Conservation (phyloP, 2,329 filamentous ascomycete genomes). For the Ascosphaera apis region DNA sequence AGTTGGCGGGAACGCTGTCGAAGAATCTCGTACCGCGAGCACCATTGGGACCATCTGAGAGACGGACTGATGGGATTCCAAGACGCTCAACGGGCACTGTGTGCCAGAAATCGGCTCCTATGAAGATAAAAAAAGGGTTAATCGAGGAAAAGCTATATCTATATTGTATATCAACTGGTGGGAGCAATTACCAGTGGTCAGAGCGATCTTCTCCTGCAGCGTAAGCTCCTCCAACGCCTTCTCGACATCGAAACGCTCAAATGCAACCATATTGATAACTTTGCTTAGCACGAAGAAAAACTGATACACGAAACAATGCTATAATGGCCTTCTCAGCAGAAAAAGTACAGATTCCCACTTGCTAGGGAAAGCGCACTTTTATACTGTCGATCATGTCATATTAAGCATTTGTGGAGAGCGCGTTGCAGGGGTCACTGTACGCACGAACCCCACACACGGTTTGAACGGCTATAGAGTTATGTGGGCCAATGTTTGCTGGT, state of each 20-base stretch:
- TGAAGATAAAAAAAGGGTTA: not conserved
- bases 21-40: conserved; percentile 46
- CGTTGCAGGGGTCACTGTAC: too few relatives aligned
- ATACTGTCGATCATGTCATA: not conserved
- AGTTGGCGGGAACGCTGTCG: conserved; percentile 44
- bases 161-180: not conserved
- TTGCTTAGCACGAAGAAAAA: too few relatives aligned
- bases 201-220: conserved; percentile 33
- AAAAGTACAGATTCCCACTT: too few relatives aligned
- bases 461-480: too few relatives aligned
- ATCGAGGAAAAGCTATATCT: conserved; percentile 1
- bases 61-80: conserved; percentile 40
- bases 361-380: too few relatives aligned
- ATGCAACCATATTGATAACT: too few relatives aligned
- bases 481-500: too few relatives aligned
- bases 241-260: conserved; percentile 13
- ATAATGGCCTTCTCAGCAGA: too few relatives aligned
- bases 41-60: conserved; percentile 47
- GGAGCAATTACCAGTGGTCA: conserved; percentile 13
- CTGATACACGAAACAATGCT: too few relatives aligned
- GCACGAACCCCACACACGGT: too few relatives aligned
- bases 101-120: conserved; percentile 40
- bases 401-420: too few relatives aligned
- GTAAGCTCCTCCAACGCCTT: conserved; percentile 30
- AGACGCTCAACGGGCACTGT: conserved; percentile 40